Percentiles rank a stretch among this genome's conserved stretches.
Conservation (phyloP, 148 eudicot species). For the Rhododendron henanense region DNA sequence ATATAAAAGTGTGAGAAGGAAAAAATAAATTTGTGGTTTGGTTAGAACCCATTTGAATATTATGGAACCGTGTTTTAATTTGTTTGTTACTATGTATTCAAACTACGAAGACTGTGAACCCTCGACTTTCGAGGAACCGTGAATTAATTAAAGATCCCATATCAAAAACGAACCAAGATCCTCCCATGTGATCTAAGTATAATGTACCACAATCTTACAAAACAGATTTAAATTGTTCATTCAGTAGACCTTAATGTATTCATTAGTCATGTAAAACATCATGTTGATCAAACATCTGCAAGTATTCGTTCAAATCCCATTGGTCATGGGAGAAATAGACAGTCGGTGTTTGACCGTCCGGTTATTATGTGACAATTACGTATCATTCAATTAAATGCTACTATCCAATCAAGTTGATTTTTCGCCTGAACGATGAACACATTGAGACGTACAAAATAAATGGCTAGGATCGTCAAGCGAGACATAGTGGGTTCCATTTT, state of each 20-base stretch:
- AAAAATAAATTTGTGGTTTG: too few species aligned
- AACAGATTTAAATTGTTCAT: too few species aligned
- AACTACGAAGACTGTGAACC: neutral
- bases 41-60: too few species aligned
- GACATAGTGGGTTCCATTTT: neutral
- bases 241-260: neutral
- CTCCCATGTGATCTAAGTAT: too few species aligned
- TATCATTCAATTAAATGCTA: neutral
- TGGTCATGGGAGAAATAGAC: too few species aligned
- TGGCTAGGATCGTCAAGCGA: neutral
- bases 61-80: too few species aligned
- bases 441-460: neutral
- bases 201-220: too few species aligned
- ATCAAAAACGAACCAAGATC: neutral
- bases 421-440: neutral
- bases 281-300: neutral
- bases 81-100: neutral
- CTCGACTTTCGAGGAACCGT: neutral
- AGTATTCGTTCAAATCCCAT: neutral
- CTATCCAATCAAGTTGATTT: neutral
- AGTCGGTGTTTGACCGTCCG: neutral
- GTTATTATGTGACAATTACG: too few species aligned
- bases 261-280: neutral
- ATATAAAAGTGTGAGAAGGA: too few species aligned
- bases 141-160: too few species aligned